phyloP scores from a whole-genome alignment of 306 rosid species.

The Phaseolus lunatus region DNA sequence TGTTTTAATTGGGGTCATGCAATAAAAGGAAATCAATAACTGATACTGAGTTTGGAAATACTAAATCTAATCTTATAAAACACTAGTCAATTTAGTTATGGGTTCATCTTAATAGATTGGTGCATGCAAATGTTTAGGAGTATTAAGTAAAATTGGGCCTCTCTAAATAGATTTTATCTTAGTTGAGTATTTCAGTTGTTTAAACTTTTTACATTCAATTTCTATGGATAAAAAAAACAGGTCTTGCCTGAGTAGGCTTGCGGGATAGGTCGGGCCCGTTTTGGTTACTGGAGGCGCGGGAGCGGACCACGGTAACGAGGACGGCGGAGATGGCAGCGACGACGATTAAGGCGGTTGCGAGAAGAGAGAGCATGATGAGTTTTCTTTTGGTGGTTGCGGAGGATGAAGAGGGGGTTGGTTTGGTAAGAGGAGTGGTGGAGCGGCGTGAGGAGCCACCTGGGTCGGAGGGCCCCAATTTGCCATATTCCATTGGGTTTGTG shows the following conservation, averaged over 20 bases:
- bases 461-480: conserved; percentile 53
- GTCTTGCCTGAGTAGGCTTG: conserved; percentile 72
- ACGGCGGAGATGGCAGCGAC: conserved; percentile 73
- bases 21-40: not conserved
- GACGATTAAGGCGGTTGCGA: conserved; percentile 59
- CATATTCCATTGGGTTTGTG: conserved; percentile 56
- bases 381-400: conserved; percentile 36
- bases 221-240: not conserved
- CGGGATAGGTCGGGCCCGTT: conserved; percentile 41
- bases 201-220: too few relatives aligned
- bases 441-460: conserved; percentile 56
- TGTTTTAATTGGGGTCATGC: not conserved
- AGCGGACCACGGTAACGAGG: conserved; percentile 46
- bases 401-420: not conserved
- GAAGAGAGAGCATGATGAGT: conserved; percentile 54
- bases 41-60: not conserved
- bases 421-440: conserved; percentile 46
- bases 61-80: too few relatives aligned
- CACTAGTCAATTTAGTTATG: too few relatives aligned
- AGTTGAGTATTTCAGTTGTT: too few relatives aligned
- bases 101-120: not conserved
- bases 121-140: not conserved
- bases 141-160: too few relatives aligned
- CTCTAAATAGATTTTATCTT: too few relatives aligned
- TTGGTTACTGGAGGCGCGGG: conserved; percentile 17